phyloP scores from a whole-genome alignment of 169 alveolate genomes.

The Plasmodium inui region DNA sequence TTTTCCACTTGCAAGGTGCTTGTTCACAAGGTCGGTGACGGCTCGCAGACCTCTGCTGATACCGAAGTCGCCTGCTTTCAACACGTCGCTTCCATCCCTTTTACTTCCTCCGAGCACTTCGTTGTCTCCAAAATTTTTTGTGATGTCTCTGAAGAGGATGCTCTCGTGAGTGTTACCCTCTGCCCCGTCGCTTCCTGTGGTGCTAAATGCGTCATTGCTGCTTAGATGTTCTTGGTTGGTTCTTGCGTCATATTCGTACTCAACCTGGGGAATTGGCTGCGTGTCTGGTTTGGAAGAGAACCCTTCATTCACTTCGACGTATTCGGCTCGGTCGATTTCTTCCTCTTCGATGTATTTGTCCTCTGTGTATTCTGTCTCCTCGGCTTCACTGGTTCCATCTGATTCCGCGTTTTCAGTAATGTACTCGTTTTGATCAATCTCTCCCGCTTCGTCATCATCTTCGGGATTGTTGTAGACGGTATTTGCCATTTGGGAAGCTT shows the following conservation, averaged over 20 bases:
- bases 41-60: neutral
- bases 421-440: neutral
- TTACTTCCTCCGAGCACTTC: neutral
- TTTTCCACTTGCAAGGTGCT: neutral
- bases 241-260: neutral
- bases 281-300: neutral
- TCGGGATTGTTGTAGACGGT: neutral
- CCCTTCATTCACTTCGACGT: neutral
- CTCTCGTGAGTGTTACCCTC: neutral
- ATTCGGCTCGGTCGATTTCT: neutral
- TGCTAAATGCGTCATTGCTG: neutral
- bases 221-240: neutral
- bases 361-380: neutral
- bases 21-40: neutral
- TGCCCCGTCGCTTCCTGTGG: neutral
- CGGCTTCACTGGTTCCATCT: neutral
- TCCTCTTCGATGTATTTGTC: neutral
- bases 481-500: neutral
- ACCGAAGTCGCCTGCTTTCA: neutral
- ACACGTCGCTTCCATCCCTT: neutral
- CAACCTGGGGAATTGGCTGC: neutral
- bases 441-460: neutral
- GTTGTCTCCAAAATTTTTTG: neutral
- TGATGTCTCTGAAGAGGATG: slow-evolving; percentile 1
- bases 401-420: neutral